Evolutionary conservation across 2,329 filamentous ascomycete genomes (phyloP), one percentile per base, ranked within the genome.

Genomic region (Colletotrichum chrysophilum): DNA sequence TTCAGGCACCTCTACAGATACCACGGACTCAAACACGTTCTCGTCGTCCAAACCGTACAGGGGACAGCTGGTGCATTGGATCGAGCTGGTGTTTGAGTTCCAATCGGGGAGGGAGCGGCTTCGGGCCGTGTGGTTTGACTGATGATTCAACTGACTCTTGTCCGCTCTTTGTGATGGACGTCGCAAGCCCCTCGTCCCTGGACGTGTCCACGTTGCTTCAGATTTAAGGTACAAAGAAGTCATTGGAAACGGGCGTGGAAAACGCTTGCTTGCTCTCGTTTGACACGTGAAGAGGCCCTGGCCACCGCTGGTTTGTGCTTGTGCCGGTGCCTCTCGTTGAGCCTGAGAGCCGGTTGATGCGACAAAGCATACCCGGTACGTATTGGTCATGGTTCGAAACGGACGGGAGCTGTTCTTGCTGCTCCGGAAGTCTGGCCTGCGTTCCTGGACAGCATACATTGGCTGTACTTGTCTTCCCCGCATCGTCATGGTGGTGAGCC

Each of bases 91-190:
- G 73, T 75, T 73, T 69, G 64, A 48, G 34, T 69, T 69, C 73
- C 73, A 75, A 73, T 75, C 73, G 73, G 70, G 43, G 71, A 68
- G 43, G 32, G 60, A 24, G 64, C 73, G 73, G 70, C 70, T 75
- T 75, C 73, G 70, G 73, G 73, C 73, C 73, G 73, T 66, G 21
- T 73, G 73, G 70, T 75, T 75, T 74, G 72, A 68, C 68, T 64
- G 55, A 72, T 64, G 73, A 62, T 72, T 75, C 69, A 21, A 75
- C 73, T 69, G 70, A 73, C 64, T 75, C 73, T 75, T 60, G 55
- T 38, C 34, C 48, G 55, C 38, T 60, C 65, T 64, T 70, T 32
- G 67, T 62, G 67, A 70, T 18, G 34, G 67, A 61, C 9, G 66
- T 60, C 66, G 18, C 32, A 69, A 12, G 48, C 18, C 55, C 32